Conservation (phyloP, 345 rosid species). For the Rhizophora mangle region DNA sequence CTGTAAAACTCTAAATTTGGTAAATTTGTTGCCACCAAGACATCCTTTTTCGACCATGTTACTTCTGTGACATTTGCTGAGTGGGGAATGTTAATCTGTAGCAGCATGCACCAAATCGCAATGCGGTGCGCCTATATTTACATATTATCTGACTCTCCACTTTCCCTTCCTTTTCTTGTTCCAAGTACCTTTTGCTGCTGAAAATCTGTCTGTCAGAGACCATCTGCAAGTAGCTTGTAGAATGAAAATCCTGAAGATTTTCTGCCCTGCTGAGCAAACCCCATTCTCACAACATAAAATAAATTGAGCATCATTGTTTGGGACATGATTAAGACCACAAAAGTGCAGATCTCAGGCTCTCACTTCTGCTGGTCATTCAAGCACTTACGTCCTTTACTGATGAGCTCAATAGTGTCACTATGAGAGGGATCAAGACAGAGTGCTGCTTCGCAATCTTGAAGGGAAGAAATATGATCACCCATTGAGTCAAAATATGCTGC, state of each 20-base stretch:
- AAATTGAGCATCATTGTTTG: no score
- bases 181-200: background rate
- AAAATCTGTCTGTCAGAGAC: conserved; percentile 4
- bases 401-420: conserved; percentile 60
- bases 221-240: conserved; percentile 16
- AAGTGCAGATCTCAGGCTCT: conserved; percentile 19
- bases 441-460: conserved; percentile 94
- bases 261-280: conserved; percentile 15
- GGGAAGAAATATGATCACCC: conserved; percentile 50
- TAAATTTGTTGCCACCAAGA: conserved; percentile 17
- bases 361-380: conserved; percentile 35
- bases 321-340: conserved; percentile 11
- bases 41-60: conserved; percentile 13
- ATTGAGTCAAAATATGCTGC: conserved; percentile 90
- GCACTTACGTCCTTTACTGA: conserved; percentile 45
- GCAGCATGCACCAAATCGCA: conserved; percentile 36
- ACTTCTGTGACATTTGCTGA: conserved; percentile 6
- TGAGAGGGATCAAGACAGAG: conserved; percentile 78
- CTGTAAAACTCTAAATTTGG: conserved; percentile 7
- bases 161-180: conserved; percentile 21
- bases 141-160: conserved; percentile 37
- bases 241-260: conserved; percentile 30
- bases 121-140: conserved; percentile 17
- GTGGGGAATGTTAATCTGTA: background rate
- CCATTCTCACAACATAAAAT: no score